Percentiles rank a stretch among this genome's conserved stretches.
These are phyloP conservation scores for Saccharomycopsis vini DNA, from an alignment of 805 yeast species.

Conservation along the genomic window DNA sequence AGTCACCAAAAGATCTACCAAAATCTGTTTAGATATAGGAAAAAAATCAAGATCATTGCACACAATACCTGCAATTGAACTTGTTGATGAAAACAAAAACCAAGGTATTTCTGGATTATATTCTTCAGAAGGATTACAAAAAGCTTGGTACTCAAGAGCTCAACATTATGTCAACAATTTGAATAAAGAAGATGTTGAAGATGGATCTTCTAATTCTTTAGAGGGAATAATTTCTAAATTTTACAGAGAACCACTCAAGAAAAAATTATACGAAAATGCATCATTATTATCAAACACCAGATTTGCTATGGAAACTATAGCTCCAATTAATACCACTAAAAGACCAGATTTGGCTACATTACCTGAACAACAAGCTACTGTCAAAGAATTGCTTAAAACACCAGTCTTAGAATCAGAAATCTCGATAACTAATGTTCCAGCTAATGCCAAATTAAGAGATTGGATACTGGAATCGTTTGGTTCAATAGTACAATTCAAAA, in stretches of 20 bases:
- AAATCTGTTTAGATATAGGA: not conserved
- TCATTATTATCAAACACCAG: conserved; percentile 31
- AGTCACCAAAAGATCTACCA: not conserved
- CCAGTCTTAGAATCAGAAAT: conserved; percentile 28
- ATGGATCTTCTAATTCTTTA: conserved; percentile 5
- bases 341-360: conserved; percentile 20
- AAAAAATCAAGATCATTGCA: conserved; percentile 10
- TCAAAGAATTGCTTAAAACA: conserved; percentile 33
- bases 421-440: conserved; percentile 26
- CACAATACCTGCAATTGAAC: conserved; percentile 20
- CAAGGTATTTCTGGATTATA: conserved; percentile 42
- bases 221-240: conserved; percentile 10
- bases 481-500: conserved; percentile 63
- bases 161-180: conserved; percentile 31
- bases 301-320: conserved; percentile 30
- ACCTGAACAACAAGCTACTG: conserved; percentile 19
- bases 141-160: conserved; percentile 42
- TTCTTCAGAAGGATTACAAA: conserved; percentile 37
- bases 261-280: conserved; percentile 30
- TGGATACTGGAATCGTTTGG: conserved; percentile 64
- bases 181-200: conserved; percentile 26
- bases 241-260: conserved; percentile 22
- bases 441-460: conserved; percentile 30
- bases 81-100: conserved; percentile 23
- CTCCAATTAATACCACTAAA: conserved; percentile 7